phyloP scores from a whole-genome alignment of 345 rosid species.

The Schrenkiella parvula region DNA sequence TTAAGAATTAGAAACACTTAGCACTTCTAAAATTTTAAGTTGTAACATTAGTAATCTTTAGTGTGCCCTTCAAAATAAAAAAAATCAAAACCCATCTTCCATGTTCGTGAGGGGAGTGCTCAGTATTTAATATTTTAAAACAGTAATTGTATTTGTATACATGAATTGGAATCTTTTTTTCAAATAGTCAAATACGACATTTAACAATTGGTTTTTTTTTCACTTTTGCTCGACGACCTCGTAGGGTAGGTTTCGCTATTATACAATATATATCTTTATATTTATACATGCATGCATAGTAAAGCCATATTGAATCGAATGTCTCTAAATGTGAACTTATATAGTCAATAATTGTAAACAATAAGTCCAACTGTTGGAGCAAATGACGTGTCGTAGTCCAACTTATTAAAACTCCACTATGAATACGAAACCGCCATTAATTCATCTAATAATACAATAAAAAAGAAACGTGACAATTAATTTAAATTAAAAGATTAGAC shows the following conservation, averaged over 20 bases:
- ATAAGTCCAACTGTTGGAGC: slow-evolving; percentile 23
- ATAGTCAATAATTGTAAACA: slow-evolving; percentile 1
- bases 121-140: too few relatives aligned
- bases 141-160: background rate
- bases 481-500: background rate
- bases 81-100: too few relatives aligned
- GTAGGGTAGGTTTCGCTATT: background rate
- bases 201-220: background rate
- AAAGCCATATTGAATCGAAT: background rate
- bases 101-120: too few relatives aligned
- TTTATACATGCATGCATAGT: background rate
- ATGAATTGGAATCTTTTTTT: background rate
- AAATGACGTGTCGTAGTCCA: background rate
- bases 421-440: background rate
- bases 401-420: background rate
- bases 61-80: too few relatives aligned
- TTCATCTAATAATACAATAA: background rate
- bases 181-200: background rate
- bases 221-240: background rate
- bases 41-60: background rate
- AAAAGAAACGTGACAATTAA: slow-evolving; percentile 1
- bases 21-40: too few relatives aligned
- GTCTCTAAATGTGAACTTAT: slow-evolving; percentile 7
- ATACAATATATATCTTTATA: background rate
- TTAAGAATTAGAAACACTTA: background rate